Percentiles rank a stretch among this genome's conserved stretches.
Conservation (phyloP, 352 stramenopile genomes). For the Phytophthora lateralis region DNA sequence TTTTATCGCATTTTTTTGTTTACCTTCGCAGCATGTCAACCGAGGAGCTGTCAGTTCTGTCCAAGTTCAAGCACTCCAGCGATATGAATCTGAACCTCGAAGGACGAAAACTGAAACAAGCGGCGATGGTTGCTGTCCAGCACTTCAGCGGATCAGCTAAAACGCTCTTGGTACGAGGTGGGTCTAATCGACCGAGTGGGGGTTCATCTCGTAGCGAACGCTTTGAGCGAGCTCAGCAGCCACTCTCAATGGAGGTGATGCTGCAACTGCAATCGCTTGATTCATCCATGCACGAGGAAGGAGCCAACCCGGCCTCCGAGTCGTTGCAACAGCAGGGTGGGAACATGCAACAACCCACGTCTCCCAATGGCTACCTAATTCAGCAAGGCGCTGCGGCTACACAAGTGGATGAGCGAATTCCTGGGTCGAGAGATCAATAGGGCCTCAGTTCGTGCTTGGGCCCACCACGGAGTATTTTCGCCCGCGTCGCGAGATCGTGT, state of each 20-base stretch:
- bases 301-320: constrained; percentile 3
- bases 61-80: constrained; percentile 70
- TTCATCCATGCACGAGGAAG: constrained; percentile 31
- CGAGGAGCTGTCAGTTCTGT: constrained; percentile 52
- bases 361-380: constrained; percentile 29
- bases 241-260: constrained; percentile 38
- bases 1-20: neutral
- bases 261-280: constrained; percentile 38
- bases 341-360: constrained; percentile 12
- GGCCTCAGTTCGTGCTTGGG: neutral
- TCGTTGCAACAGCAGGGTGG: constrained; percentile 4
- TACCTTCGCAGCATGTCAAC: constrained; percentile 36
- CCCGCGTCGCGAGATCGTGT: neutral
- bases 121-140: constrained; percentile 52
- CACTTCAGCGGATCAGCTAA: constrained; percentile 34
- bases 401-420: constrained; percentile 8
- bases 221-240: constrained; percentile 29
- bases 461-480: neutral
- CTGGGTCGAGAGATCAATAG: constrained; percentile 17
- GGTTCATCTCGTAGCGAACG: constrained; percentile 13
- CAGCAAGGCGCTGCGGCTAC: constrained; percentile 12
- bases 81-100: constrained; percentile 63
- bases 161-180: neutral
- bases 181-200: constrained; percentile 1
- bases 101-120: constrained; percentile 63